phyloP scores from a whole-genome alignment of 2,329 filamentous ascomycete genomes.

The Ophiognomonia clavigignenti-juglandacearum region DNA sequence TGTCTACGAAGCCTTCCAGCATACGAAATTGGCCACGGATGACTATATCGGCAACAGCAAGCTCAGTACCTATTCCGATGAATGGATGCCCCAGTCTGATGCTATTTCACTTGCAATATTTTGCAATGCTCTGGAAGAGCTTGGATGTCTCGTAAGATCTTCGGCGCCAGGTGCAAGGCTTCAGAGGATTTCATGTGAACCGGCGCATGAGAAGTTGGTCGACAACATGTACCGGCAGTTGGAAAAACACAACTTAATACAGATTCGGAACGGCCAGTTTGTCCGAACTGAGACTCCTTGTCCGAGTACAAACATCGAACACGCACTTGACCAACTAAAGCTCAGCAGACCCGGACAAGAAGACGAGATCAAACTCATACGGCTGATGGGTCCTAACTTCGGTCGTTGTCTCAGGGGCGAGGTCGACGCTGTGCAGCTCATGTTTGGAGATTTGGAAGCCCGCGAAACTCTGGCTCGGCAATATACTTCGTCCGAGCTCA shows the following conservation, averaged over 20 bases:
- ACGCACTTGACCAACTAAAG: not conserved
- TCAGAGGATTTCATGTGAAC: not conserved
- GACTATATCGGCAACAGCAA: not conserved
- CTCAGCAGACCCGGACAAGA: not conserved
- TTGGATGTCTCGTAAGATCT: not conserved
- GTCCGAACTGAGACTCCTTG: not conserved
- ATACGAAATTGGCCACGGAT: not conserved
- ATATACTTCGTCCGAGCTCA: not conserved
- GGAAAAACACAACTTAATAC: not conserved
- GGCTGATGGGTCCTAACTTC: not conserved
- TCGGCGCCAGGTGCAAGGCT: not conserved
- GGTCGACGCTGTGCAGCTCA: not conserved
- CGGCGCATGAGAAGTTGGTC: constrained; percentile 1
- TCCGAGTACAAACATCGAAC: not conserved
- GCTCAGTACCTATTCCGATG: not conserved
- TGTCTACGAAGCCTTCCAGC: not conserved
- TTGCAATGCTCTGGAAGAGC: not conserved
- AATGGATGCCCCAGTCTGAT: not conserved
- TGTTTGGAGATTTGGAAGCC: not conserved
- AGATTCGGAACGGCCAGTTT: not conserved
- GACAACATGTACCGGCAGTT: not conserved
- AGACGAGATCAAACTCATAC: not conserved
- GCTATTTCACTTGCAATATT: not conserved
- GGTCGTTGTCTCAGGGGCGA: not conserved
- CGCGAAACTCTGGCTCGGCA: not conserved